phyloP scores from a whole-genome alignment of 768 basidiomycete genomes.

The Auricularia cornea region DNA sequence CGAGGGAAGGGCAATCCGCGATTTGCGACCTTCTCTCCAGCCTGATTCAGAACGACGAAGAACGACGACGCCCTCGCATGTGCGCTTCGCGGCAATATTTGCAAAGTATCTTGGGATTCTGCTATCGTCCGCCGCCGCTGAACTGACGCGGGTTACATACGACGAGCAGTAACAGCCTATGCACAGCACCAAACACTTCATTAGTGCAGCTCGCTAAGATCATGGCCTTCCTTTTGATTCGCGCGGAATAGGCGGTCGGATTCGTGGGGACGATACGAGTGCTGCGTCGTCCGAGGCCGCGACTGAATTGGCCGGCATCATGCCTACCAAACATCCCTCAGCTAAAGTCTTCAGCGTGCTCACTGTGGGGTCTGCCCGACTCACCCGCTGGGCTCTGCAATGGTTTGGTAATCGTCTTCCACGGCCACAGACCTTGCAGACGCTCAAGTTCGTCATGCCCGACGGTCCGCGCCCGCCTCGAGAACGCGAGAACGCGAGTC shows the following conservation, averaged over 20 bases:
- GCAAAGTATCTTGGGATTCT: background rate
- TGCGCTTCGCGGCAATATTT: background rate
- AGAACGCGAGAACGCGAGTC: background rate
- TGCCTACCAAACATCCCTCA: too few species aligned
- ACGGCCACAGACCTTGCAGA: background rate
- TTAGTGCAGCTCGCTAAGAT: background rate
- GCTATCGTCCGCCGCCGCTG: background rate
- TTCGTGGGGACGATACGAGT: too few species aligned
- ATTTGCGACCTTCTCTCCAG: background rate
- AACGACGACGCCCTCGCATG: background rate
- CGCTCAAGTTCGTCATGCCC: too few species aligned
- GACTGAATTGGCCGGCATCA: too few species aligned
- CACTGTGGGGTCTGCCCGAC: too few species aligned
- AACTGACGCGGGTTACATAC: background rate
- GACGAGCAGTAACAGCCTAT: background rate
- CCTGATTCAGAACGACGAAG: background rate
- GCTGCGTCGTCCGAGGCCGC: too few species aligned
- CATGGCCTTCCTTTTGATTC: background rate
- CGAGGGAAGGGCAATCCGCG: background rate
- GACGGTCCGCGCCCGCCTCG: background rate
- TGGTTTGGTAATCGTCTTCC: too few species aligned
- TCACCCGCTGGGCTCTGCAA: too few species aligned
- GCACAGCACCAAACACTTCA: background rate
- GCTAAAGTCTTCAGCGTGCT: too few species aligned
- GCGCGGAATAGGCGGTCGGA: background rate